Conservation (phyloP, 371 early-diverging fungal genomes). For the Mortierella sp. region DNA sequence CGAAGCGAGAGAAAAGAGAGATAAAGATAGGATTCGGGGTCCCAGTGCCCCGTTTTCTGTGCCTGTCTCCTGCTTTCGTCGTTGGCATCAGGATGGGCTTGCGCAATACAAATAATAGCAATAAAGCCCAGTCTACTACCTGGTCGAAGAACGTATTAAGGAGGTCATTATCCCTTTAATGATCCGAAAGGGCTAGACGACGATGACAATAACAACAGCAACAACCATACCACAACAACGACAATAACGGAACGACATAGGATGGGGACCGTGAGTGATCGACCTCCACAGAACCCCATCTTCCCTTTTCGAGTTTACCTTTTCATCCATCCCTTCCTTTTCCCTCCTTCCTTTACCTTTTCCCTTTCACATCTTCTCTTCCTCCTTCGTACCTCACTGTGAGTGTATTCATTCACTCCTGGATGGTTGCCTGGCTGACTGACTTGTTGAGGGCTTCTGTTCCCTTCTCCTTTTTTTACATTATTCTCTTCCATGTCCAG, state of each 20-base stretch:
- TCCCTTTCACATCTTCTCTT: neutral
- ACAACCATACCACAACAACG: too few relatives aligned
- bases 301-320: neutral
- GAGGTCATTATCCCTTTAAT: conserved; percentile 1
- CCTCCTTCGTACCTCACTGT: neutral
- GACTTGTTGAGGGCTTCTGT: neutral
- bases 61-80: conserved; percentile 18
- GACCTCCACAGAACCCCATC: neutral
- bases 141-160: neutral
- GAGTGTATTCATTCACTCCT: neutral
- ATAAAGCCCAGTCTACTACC: neutral
- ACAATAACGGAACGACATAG: neutral
- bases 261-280: neutral
- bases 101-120: neutral
- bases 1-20: neutral
- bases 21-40: neutral
- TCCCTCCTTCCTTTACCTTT: neutral
- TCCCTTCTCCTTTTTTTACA: neutral
- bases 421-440: neutral
- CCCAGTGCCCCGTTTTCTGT: conserved; percentile 2
- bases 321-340: neutral
- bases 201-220: neutral
- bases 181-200: neutral
- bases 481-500: neutral
- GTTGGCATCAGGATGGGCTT: neutral